Evolutionary conservation across 2,329 filamentous ascomycete genomes (phyloP), one percentile per base, ranked within the genome.

Genomic region (Magnaporthiopsis poae): DNA sequence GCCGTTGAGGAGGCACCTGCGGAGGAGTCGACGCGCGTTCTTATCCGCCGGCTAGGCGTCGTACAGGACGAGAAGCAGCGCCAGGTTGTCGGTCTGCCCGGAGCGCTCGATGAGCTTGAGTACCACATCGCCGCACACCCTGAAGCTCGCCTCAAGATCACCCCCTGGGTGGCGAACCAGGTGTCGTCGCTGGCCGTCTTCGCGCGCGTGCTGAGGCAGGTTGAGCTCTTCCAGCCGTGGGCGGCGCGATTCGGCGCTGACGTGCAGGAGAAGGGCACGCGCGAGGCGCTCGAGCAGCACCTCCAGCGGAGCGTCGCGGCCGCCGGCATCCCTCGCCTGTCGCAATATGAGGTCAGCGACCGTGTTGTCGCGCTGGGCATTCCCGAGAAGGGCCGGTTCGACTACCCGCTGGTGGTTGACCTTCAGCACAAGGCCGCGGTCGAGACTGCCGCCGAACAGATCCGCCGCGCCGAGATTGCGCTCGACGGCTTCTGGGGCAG

Each of bases 101-200:
- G 65, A 15, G 52, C 68, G 39, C 67, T 69, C 29, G 68, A 69
- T 64, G 65, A 68, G 65, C 65, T 69, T 21, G 68, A 69, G 65
- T 65, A 65, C 56, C 64, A 61, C 29, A 59, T 65, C 21, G 39
- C 35, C 9, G 46, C 63, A 1, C 31, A 61, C 18, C 18, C 46
- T 11, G 60, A 63, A 12, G 52, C 65, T 18, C 39, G 31, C 27
- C 39, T 8, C n/a, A 35, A 56, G 18, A 61, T 67, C 27, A 64
- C 66, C 7, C 39, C 67, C 31, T 69, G 67, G 66, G 59, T 68
- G 0, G 64, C 65, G 1, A 62, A 66, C 35, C 65, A 69, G 46
- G 35, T 70, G 15, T 35, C 66, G 12, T 66, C 65, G 2, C 64
- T 70, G 8, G 60, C 67, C 0, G 63, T 70, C 25, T 65, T 67